Base-by-base conservation (phyloP, 2,329 filamentous ascomycete species). In the Venturia asperata region DNA sequence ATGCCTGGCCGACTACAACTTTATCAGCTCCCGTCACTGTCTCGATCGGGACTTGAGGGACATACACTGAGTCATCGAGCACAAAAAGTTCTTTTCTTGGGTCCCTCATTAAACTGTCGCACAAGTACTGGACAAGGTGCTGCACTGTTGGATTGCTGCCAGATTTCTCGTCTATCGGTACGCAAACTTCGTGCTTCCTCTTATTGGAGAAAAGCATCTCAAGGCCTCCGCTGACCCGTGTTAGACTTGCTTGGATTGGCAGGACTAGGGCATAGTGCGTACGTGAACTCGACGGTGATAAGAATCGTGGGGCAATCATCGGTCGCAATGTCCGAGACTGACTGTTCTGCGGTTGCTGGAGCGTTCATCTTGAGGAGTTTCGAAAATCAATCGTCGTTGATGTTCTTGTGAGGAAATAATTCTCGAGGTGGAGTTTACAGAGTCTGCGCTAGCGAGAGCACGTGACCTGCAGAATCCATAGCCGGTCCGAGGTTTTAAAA, bases 191-290 rank as follows among this genome's bases (percentile, higher is more conserved):
- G 74, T 93, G 90, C 70, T 86, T 88, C 65, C 88, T 85, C 77
- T 91, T 81, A 74, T 96, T 88, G 41, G 87, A 86, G 78, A 99
- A 99, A 69, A 99, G 87, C 79, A 96, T 89, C 78, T 99, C 94
- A 21, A 99, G 84, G 27, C 94, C 94, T 68, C 94, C 94, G 69
- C 94, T 81, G 19, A 92, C 70, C 58, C 62, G 27, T 45, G 42
- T 60, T 30, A 55, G 65, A 66, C 39, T 41, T 66, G 65, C 66
- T 43, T 65, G 13, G 64, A 71, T 52, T 71, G 69, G 63, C 67
- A 67, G 62, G 34, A 49, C 55, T 49, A 55, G 45, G 63, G 61
- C 17, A 47, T 13, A 37, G 43, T 60, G 75, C 79, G 68, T 78
- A 89, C 87, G 83, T 85, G 73, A 94, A 93, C 74, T 94, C 90